phyloP scores from a whole-genome alignment of 202 grass and related monocot species.

The Elaeis oleifera region DNA sequence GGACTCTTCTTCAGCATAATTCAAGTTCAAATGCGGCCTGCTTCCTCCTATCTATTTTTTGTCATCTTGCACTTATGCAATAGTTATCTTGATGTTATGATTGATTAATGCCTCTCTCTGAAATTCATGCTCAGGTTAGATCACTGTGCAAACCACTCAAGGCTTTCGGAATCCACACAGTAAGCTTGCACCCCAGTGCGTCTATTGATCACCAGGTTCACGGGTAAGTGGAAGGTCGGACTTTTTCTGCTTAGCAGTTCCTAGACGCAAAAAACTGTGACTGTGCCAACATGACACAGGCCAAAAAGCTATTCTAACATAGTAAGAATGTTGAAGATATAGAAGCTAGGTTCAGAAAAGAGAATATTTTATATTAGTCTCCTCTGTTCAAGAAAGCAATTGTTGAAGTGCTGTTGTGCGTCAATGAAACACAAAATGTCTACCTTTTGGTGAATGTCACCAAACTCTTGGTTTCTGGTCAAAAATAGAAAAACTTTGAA shows the following conservation, averaged over 20 bases:
- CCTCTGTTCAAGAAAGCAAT: too few species aligned
- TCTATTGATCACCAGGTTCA: slow-evolving; percentile 61
- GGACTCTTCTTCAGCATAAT: too few species aligned
- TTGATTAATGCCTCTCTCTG: neutral
- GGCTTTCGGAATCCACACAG: slow-evolving; percentile 68
- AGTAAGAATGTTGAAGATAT: too few species aligned
- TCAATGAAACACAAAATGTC: too few species aligned
- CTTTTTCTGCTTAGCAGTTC: slow-evolving; percentile 4
- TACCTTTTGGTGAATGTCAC: too few species aligned
- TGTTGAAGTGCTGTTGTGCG: too few species aligned
- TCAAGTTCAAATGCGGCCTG: neutral
- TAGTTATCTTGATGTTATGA: neutral
- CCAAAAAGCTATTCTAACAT: too few species aligned
- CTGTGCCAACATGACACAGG: too few species aligned
- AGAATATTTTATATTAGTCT: too few species aligned
- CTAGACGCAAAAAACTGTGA: neutral
- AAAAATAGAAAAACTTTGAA: too few species aligned
- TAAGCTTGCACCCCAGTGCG: slow-evolving; percentile 67
- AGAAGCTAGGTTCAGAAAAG: too few species aligned
- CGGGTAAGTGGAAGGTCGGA: slow-evolving; percentile 37
- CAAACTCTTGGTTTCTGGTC: too few species aligned
- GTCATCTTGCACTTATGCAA: neutral
- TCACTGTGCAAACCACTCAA: slow-evolving; percentile 73
- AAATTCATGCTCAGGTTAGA: slow-evolving; percentile 39
- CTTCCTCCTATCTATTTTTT: neutral